A percentile compares a stretch with the other conserved stretches of the same genome.
Conservation (phyloP, 2,329 filamentous ascomycete species). For the Ophiostoma ulmi region DNA sequence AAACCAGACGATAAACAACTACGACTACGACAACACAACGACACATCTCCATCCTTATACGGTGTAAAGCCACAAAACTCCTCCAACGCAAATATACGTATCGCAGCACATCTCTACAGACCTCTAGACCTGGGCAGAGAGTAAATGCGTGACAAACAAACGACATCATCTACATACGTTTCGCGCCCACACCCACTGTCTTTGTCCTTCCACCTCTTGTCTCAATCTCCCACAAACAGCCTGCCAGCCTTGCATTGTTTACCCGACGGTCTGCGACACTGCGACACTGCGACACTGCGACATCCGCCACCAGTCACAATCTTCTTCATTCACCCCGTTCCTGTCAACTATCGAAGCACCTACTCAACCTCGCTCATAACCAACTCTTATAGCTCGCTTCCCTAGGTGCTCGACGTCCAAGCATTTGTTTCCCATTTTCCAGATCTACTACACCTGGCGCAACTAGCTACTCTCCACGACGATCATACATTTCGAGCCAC, state of each 20-base stretch:
- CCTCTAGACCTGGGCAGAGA: background rate
- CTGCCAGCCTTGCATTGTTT: background rate
- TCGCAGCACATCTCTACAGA: background rate
- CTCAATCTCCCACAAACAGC: conserved; percentile 7
- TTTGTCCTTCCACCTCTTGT: conserved; percentile 8
- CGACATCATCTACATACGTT: background rate
- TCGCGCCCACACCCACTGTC: background rate
- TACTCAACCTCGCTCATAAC: background rate
- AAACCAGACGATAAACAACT: background rate
- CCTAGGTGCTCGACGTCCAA: background rate
- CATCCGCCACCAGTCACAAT: background rate
- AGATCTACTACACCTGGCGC: background rate
- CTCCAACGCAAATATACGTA: background rate
- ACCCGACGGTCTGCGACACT: background rate
- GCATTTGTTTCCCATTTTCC: background rate
- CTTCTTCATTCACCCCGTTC: background rate
- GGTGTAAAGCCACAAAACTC: background rate
- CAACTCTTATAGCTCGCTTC: background rate
- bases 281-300: background rate
- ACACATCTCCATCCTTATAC: background rate
- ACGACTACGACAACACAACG: background rate
- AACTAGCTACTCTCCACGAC: background rate
- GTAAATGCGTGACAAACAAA: background rate
- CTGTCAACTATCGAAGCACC: background rate
- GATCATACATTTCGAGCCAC: background rate